A percentile compares a stretch with the other conserved stretches of the same genome.
phyloP scores from a whole-genome alignment of 306 rosid genomes.

The Sicyos baderoa region DNA sequence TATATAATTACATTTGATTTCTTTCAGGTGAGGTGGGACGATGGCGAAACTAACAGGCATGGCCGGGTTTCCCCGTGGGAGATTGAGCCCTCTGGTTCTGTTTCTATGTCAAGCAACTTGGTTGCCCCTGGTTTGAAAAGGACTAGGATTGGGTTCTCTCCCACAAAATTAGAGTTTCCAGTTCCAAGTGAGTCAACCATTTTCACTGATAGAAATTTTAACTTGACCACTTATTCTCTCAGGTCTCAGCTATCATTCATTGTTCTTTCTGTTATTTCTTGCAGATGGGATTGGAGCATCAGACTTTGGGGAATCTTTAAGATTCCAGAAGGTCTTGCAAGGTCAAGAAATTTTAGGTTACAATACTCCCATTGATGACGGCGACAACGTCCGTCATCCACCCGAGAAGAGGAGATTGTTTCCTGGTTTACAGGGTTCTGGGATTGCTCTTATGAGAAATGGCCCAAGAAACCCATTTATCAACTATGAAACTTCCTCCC shows the following conservation, averaged over 20 bases:
- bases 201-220: not conserved
- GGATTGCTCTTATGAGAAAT: constrained; percentile 47
- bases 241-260: constrained; percentile 12
- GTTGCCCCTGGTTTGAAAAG: constrained; percentile 73
- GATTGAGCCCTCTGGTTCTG: constrained; percentile 74
- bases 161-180: constrained; percentile 55
- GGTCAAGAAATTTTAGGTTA: constrained; percentile 96
- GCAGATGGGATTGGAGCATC: constrained; percentile 77
- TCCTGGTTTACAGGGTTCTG: constrained; percentile 49
- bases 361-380: constrained; percentile 49
- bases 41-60: constrained; percentile 52
- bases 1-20: not conserved
- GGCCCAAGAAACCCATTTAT: constrained; percentile 36
- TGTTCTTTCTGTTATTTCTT: constrained; percentile 14
- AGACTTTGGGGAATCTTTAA: constrained; percentile 88
- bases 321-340: constrained; percentile 99
- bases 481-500: constrained; percentile 48
- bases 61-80: constrained; percentile 99
- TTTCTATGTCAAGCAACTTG: constrained; percentile 45
- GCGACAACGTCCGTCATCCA: constrained; percentile 39
- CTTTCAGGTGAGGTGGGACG: constrained; percentile 94
- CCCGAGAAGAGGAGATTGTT: constrained; percentile 52
- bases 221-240: not conserved
- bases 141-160: constrained; percentile 55
- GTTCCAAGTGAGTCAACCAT: constrained; percentile 49